A percentile compares a stretch with the other conserved stretches of the same genome.
Conservation (phyloP, 768 basidiomycete genomes). For the Botryobasidium botryosum region DNA sequence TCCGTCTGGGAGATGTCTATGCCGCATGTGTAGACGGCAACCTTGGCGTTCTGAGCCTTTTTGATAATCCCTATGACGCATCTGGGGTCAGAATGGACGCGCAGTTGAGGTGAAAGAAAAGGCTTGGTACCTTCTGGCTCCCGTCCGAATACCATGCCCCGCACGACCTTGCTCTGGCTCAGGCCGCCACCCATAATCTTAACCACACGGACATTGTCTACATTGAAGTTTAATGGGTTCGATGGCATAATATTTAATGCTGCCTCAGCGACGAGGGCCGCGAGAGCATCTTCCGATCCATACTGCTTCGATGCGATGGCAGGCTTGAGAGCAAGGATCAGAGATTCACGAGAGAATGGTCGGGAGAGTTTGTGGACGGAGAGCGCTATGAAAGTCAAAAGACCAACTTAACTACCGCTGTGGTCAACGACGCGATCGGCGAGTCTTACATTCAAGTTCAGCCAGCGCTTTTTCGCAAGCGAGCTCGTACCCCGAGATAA, state of each 20-base stretch:
- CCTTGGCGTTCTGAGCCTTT: slow-evolving; percentile 73
- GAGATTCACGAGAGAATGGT: slow-evolving; percentile 51
- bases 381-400: slow-evolving; percentile 35
- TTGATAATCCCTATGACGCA: slow-evolving; percentile 48
- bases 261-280: slow-evolving; percentile 80
- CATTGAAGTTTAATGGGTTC: slow-evolving; percentile 85
- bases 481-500: slow-evolving; percentile 89
- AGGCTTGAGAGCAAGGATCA: slow-evolving; percentile 66
- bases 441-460: slow-evolving; percentile 73
- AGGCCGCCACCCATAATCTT: slow-evolving; percentile 95
- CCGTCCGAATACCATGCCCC: slow-evolving; percentile 95
- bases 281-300: slow-evolving; percentile 70
- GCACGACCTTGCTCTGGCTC: slow-evolving; percentile 69
- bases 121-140: slow-evolving; percentile 71
- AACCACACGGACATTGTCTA: slow-evolving; percentile 94
- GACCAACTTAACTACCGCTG: slow-evolving; percentile 8
- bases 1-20: slow-evolving; percentile 93
- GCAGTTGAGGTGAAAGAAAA: neutral
- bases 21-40: slow-evolving; percentile 86
- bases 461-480: slow-evolving; percentile 67
- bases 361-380: slow-evolving; percentile 51
- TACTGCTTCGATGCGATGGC: slow-evolving; percentile 97
- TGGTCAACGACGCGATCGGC: neutral
- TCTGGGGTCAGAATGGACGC: neutral
- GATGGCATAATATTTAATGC: slow-evolving; percentile 81